A percentile compares a stretch with the other conserved stretches of the same genome.
Conservation (phyloP, 208 protist genomes). For the Ichthyophonus hoferi region DNA sequence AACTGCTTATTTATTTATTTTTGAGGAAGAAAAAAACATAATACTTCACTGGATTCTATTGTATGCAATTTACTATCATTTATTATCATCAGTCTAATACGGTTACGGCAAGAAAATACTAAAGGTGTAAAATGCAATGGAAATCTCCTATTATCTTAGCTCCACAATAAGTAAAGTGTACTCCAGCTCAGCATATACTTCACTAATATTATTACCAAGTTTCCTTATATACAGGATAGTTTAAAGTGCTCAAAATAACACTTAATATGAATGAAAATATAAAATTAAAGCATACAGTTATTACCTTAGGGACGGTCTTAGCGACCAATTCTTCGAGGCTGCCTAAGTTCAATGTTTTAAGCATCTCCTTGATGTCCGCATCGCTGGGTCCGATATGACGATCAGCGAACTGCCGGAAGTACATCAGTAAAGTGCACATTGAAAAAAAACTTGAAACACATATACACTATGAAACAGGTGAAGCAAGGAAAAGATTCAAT, state of each 20-base stretch:
- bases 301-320: slow-evolving; percentile 29
- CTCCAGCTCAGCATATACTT: background rate
- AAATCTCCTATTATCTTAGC: background rate
- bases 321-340: background rate
- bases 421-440: background rate
- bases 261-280: background rate
- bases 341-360: background rate
- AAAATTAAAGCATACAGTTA: background rate
- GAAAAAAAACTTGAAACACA: too few species aligned
- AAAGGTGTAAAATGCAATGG: background rate
- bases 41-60: too few species aligned
- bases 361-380: slow-evolving; percentile 19
- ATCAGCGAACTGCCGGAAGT: background rate
- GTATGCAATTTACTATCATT: too few species aligned
- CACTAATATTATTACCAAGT: background rate
- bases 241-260: background rate
- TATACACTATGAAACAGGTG: too few species aligned
- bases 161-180: background rate
- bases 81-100: too few species aligned
- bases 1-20: too few species aligned
- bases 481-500: too few species aligned
- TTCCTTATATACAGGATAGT: background rate
- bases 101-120: background rate
- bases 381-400: slow-evolving; percentile 28
- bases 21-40: too few species aligned